phyloP scores from a whole-genome alignment of 768 basidiomycete species.

The Calvatia gigantea region DNA sequence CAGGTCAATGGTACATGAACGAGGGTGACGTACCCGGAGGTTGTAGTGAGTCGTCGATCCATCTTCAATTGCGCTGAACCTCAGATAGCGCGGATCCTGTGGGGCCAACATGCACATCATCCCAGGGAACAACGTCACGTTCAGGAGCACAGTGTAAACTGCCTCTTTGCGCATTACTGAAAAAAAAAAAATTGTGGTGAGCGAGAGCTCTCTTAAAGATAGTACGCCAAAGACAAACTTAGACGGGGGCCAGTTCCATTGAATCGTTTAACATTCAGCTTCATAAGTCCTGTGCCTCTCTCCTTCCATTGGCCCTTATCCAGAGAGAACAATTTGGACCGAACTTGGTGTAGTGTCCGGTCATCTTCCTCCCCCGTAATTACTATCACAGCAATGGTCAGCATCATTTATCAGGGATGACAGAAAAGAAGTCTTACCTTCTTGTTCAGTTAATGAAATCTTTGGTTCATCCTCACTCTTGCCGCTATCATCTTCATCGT shows the following conservation, averaged over 20 bases:
- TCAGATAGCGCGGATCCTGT: constrained; percentile 76
- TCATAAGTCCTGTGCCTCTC: constrained; percentile 68
- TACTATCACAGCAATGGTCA: constrained; percentile 35
- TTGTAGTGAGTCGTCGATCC: constrained; percentile 68
- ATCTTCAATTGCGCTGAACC: constrained; percentile 69
- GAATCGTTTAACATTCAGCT: constrained; percentile 58
- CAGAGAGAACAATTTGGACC: constrained; percentile 71
- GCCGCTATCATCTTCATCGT: constrained; percentile 50
- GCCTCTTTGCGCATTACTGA: constrained; percentile 87
- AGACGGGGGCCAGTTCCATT: constrained; percentile 71
- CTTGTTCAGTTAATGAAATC: constrained; percentile 60
- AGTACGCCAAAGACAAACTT: constrained; percentile 38
- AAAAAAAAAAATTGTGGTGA: constrained; percentile 9
- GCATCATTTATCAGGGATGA: background rate
- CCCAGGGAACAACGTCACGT: constrained; percentile 72
- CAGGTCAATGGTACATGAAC: constrained; percentile 8
- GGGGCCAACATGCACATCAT: constrained; percentile 65
- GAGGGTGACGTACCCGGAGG: constrained; percentile 51
- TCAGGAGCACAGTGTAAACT: constrained; percentile 69
- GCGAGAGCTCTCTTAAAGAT: background rate
- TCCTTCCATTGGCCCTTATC: constrained; percentile 70
- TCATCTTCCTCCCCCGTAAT: constrained; percentile 83
- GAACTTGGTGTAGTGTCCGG: constrained; percentile 69
- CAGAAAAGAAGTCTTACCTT: constrained; percentile 40
- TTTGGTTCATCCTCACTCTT: constrained; percentile 48